Evolutionary conservation across 106 monocot genomes (phyloP), one percentile per base, ranked within the genome.

Genomic region (Dactylorhiza incarnata): DNA sequence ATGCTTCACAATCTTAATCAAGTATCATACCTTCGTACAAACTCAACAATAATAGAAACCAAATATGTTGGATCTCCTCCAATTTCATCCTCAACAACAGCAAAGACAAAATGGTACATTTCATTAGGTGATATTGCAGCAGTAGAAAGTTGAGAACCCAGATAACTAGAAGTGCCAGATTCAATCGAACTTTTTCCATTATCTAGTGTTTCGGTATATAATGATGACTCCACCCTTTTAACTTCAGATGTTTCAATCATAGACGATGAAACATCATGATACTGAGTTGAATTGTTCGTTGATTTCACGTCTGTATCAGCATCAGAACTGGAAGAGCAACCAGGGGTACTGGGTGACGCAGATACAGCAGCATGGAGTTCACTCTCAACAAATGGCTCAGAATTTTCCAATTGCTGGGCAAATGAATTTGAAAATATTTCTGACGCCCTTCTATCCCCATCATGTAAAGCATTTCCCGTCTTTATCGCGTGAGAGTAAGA

Each of bases 101-200:
- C 75, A 85, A 99, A 88, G 25, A 99, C 94, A 79, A 79, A 88
- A 63, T 83, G 72, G 79, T 82, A 91, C 80, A 99, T 83, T 78
- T 99, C 97, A 80, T 86, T 84, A 6, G 91, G 97, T 61, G 97
- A 94, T 85, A 94, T 88, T 73, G 86, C 85, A 19, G 84, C 86
- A 75, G 73, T 85, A 23, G 78, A 51, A 58, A 54, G 19, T 55
- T 82, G 78, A 68, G 89, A 68, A 72, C 46, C 83, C 48, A 77
- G 47, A 29, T 76, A 65, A 45, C 73, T 61, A 61, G 83, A 79
- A 81, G 71, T 71, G 79, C 54, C 68, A 66, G 85, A 49, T 78
- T 77, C 78, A 45, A 74, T 71, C 51, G 48, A 53, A 78, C 45
- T 73, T 67, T 51, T 75, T 71, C 63, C 67, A 72, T 78, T 74